phyloP scores from a whole-genome alignment of 73 alveolate species.

The Urostyla sp. region DNA sequence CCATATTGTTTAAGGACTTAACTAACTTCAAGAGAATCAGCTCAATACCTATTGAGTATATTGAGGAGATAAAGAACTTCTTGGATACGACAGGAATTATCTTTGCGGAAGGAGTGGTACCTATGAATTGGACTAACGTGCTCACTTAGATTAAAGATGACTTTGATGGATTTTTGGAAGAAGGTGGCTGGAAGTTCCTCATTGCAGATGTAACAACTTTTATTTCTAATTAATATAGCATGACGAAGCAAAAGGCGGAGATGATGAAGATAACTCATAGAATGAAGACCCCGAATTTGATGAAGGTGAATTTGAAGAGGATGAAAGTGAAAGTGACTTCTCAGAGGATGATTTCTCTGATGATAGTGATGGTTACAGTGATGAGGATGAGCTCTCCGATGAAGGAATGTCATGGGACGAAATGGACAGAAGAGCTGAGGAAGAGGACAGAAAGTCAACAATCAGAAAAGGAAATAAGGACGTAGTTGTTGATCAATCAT shows the following conservation, averaged over 20 bases:
- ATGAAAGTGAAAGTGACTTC: slow-evolving; percentile 72
- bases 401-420: slow-evolving; percentile 91
- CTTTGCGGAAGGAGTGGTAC: slow-evolving; percentile 89
- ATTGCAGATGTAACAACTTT: slow-evolving; percentile 73
- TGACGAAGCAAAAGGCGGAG: slow-evolving; percentile 73
- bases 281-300: slow-evolving; percentile 84
- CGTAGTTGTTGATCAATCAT: neutral
- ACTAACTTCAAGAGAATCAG: slow-evolving; percentile 87
- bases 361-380: slow-evolving; percentile 79
- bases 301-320: slow-evolving; percentile 75
- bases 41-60: slow-evolving; percentile 89
- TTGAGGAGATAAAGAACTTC: slow-evolving; percentile 91
- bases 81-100: slow-evolving; percentile 88
- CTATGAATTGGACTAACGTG: slow-evolving; percentile 90
- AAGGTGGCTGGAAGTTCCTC: slow-evolving; percentile 95
- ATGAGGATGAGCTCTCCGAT: slow-evolving; percentile 84
- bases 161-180: slow-evolving; percentile 87
- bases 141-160: slow-evolving; percentile 83
- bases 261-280: slow-evolving; percentile 71
- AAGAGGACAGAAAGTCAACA: slow-evolving; percentile 70
- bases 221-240: slow-evolving; percentile 18
- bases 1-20: slow-evolving; percentile 90
- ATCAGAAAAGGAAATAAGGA: slow-evolving; percentile 36
- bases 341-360: slow-evolving; percentile 78
- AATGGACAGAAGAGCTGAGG: slow-evolving; percentile 83